These are phyloP conservation scores for Darksidea phi DNA, from an alignment of 495 filamentous ascomycete genomes.

Conservation along the genomic window DNA sequence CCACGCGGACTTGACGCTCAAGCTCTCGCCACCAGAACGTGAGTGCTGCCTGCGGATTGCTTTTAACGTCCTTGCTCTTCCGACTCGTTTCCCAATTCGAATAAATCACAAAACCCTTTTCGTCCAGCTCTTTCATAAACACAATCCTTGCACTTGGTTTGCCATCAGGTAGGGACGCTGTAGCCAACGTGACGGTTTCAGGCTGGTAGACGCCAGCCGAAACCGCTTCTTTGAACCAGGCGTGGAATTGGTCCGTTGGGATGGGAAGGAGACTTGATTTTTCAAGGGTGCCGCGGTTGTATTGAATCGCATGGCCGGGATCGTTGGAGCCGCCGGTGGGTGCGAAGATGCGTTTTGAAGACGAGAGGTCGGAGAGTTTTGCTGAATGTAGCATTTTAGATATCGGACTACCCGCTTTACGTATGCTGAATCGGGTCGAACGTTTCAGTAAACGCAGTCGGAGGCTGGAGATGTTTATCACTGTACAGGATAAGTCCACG, in stretches of 20 bases:
- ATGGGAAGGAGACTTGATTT: conserved; percentile 52
- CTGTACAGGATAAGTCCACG: too few species aligned
- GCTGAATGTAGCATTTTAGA: conserved; percentile 3
- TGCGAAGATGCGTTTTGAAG: conserved; percentile 42
- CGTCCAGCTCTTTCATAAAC: conserved; percentile 80
- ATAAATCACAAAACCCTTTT: conserved; percentile 84
- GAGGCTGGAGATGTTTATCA: too few species aligned
- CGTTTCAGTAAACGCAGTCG: too few species aligned
- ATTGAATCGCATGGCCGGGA: conserved; percentile 62
- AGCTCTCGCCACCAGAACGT: conserved; percentile 75
- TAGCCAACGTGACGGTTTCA: conserved; percentile 77
- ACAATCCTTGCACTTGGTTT: conserved; percentile 80
- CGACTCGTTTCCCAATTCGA: conserved; percentile 81
- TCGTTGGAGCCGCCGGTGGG: conserved; percentile 38
- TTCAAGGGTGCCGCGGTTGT: conserved; percentile 56
- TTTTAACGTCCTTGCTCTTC: conserved; percentile 64
- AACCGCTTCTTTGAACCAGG: conserved; percentile 77
- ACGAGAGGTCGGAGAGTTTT: neutral
- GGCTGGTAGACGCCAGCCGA: conserved; percentile 61
- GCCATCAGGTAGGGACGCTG: conserved; percentile 80
- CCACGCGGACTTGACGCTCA: conserved; percentile 83
- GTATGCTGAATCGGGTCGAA: too few species aligned
- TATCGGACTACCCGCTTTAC: too few species aligned
- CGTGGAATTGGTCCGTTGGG: conserved; percentile 80
- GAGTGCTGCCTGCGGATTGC: conserved; percentile 66